Evolutionary conservation across 768 basidiomycete genomes (phyloP).

Genomic region (Leucocoprinus leucothites): DNA sequence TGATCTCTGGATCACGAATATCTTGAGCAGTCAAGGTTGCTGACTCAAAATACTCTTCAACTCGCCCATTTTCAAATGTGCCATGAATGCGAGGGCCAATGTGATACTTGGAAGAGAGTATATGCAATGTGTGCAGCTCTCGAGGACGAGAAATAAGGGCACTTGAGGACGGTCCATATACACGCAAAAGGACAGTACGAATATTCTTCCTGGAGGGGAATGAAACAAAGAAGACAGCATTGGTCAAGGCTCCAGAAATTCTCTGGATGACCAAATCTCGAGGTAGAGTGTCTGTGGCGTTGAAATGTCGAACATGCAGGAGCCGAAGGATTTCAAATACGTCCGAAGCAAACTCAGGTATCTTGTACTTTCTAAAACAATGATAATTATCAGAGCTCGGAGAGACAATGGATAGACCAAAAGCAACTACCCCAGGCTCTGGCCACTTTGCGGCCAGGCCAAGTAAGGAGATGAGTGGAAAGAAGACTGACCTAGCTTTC

Average conservation of each 20-base stretch:
- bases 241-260: constrained; percentile 91
- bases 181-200: constrained; percentile 78
- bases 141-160: constrained; percentile 83
- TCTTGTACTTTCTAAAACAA: constrained; percentile 60
- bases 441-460: constrained; percentile 4
- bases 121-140: constrained; percentile 86
- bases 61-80: constrained; percentile 91
- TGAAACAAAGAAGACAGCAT: constrained; percentile 95
- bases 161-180: constrained; percentile 88
- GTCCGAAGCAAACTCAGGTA: constrained; percentile 47
- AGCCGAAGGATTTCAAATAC: constrained; percentile 54
- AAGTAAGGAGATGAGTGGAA: constrained; percentile 24
- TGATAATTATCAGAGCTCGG: constrained; percentile 20
- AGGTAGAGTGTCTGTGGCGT: constrained; percentile 39
- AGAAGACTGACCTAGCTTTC: constrained; percentile 65
- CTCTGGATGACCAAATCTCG: constrained; percentile 62
- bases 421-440: constrained; percentile 16
- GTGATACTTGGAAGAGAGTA: constrained; percentile 82
- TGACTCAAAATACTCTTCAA: constrained; percentile 95
- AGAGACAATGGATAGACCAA: constrained; percentile 1
- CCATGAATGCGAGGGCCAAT: constrained; percentile 93
- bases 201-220: constrained; percentile 47
- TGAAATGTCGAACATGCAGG: constrained; percentile 62
- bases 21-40: constrained; percentile 75
- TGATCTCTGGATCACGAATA: constrained; percentile 71